A percentile compares a stretch with the other conserved stretches of the same genome.
Conservation (phyloP, 805 yeast genomes). For the Pichia ethanolica region DNA sequence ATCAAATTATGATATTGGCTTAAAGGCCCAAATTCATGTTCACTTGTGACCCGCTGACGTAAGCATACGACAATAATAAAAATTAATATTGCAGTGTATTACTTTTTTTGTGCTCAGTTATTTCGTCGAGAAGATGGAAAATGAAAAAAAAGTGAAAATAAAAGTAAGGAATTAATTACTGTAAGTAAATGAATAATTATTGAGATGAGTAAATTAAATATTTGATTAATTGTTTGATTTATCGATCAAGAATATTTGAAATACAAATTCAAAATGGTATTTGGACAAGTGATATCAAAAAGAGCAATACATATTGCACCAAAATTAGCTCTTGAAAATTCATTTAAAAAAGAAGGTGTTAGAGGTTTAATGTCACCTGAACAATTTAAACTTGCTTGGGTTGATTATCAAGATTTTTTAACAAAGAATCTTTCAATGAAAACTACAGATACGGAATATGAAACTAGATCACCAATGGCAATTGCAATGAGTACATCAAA, state of each 20-base stretch:
- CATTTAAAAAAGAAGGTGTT: conserved; percentile 42
- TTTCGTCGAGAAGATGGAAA: too few relatives aligned
- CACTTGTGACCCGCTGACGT: too few relatives aligned
- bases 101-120: background rate
- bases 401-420: conserved; percentile 62
- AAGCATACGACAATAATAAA: too few relatives aligned
- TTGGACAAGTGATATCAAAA: conserved; percentile 11
- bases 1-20: too few relatives aligned
- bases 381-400: conserved; percentile 75
- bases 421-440: conserved; percentile 53
- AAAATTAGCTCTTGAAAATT: conserved; percentile 34
- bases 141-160: background rate
- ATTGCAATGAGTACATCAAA: conserved; percentile 60
- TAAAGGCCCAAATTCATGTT: too few relatives aligned
- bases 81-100: too few relatives aligned
- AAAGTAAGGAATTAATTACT: too few relatives aligned
- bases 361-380: conserved; percentile 54
- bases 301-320: conserved; percentile 61
- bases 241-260: too few relatives aligned
- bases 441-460: conserved; percentile 75
- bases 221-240: too few relatives aligned
- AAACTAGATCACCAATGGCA: conserved; percentile 67
- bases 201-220: too few relatives aligned
- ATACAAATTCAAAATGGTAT: background rate
- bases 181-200: too few relatives aligned